phyloP scores from a whole-genome alignment of 1,139 yeast species.

The Wickerhamiella pararugosa region DNA sequence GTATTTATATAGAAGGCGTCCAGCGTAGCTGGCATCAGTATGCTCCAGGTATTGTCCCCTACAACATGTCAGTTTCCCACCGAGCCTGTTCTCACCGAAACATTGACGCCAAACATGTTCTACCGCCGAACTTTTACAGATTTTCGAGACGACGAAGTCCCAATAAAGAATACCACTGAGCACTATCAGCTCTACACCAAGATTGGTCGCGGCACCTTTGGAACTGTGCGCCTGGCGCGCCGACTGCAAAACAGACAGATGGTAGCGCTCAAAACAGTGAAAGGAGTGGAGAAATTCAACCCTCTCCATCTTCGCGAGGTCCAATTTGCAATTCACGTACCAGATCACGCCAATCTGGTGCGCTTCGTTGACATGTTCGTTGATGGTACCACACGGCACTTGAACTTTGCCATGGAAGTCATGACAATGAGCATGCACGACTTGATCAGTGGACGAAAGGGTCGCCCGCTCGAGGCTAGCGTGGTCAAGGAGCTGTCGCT shows the following conservation, averaged over 20 bases:
- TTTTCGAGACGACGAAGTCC: no score
- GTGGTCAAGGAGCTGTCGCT: conserved; percentile 46
- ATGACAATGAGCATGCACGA: conserved; percentile 72
- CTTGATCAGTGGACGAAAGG: conserved; percentile 29
- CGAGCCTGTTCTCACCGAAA: no score
- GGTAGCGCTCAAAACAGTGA: conserved; percentile 80
- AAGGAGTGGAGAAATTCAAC: conserved; percentile 37
- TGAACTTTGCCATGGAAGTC: conserved; percentile 79
- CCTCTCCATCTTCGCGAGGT: conserved; percentile 60
- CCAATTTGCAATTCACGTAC: conserved; percentile 50
- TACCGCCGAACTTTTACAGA: no score
- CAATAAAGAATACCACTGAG: no score
- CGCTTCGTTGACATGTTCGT: conserved; percentile 65
- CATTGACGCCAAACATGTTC: no score
- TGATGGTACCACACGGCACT: conserved; percentile 40
- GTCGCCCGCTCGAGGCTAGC: conserved; percentile 36
- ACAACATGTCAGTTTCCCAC: no score
- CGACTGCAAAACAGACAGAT: not conserved
- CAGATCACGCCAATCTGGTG: conserved; percentile 58
- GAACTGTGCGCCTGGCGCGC: conserved; percentile 12
- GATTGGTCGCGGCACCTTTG: conserved; percentile 15
- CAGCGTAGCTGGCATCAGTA: no score
- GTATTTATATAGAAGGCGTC: no score
- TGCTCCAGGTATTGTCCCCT: no score
- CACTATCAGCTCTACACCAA: not conserved